Conservation (phyloP, 1,284 basidiomycete genomes). For the Irpex sp. region DNA sequence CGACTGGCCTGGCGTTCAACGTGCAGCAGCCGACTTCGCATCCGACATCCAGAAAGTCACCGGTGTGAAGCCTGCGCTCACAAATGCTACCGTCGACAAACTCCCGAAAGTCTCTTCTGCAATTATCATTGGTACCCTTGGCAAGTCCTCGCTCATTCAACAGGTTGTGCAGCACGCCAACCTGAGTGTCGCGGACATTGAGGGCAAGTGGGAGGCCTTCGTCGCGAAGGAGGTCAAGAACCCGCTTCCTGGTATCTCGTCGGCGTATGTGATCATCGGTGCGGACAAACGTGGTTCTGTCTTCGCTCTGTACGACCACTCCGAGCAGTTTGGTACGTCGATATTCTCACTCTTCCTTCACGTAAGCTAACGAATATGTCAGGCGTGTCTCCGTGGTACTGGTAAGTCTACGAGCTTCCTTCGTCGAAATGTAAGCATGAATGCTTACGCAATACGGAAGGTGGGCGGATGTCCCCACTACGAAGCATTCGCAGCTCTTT, state of each 20-base stretch:
- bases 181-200: constrained; percentile 51
- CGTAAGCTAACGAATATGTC: background rate
- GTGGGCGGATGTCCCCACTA: constrained; percentile 69
- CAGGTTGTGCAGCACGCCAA: constrained; percentile 49
- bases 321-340: constrained; percentile 65
- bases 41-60: constrained; percentile 61
- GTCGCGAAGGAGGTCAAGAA: constrained; percentile 47
- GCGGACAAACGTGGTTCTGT: constrained; percentile 67
- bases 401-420: constrained; percentile 32
- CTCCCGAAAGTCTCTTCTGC: constrained; percentile 29
- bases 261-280: constrained; percentile 64
- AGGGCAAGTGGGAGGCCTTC: constrained; percentile 67
- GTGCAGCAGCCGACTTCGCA: constrained; percentile 57
- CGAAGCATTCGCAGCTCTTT: constrained; percentile 45
- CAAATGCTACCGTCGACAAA: constrained; percentile 38
- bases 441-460: constrained; percentile 24
- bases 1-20: constrained; percentile 65
- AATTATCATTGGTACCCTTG: constrained; percentile 66
- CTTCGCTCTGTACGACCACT: constrained; percentile 66
- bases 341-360: background rate
- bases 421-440: background rate
- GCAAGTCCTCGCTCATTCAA: constrained; percentile 55
- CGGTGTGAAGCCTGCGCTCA: constrained; percentile 42
- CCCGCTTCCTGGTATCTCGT: constrained; percentile 53
- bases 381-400: constrained; percentile 67